Base-by-base conservation (phyloP, 305 asterid species). In the Coffea humblotiana region DNA sequence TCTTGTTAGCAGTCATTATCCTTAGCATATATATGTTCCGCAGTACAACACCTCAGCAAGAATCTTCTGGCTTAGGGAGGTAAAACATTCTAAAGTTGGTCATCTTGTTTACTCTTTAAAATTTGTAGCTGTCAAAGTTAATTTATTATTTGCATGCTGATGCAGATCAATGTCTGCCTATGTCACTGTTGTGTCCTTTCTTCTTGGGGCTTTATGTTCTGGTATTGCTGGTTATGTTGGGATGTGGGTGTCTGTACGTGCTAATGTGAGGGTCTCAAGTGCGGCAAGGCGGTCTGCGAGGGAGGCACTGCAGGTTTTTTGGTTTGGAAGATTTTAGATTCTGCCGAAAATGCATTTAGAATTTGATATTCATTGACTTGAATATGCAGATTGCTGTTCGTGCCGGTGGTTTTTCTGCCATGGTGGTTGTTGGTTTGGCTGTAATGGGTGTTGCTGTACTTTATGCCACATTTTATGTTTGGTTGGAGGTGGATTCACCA, bases 221-320 rank as follows among this genome's bases (percentile, higher is more conserved):
- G 99, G 99, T 68, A 78, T 93, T 81, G 98, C 99, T 90, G 99
- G 99, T 78, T 96, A 94, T 81, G 98, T 93, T 67, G 99, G 99
- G 70, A 96, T 96, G 99, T 96, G 99, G 99, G 99, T 96, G 77
- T 96, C 99, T 76, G 98, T 96, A 77, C 97, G 99, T 76, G 99
- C 99, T 78, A 96, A 96, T 90, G 99, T 96, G 78, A 91, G 99
- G 78, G 99, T 94, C 77, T 87, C 99, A 72, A 94, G 99, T 93
- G 99, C 99, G 67, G 99, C 99, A 84, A 90, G 99, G 83, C 92
- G 98, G 78, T 96, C 99, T 52, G 93, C 97, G 48, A 90, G 98
- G 83, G 99, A 96, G 90, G 98, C 99, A 61, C 87, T 96, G 87
- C 99, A 93, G 98, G 98, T 91, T 79, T 48, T 74, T 78, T 69